Percentiles rank a stretch among this genome's conserved stretches.
Conservation (phyloP, 768 basidiomycete genomes). For the Podaxis carcinomalis region DNA sequence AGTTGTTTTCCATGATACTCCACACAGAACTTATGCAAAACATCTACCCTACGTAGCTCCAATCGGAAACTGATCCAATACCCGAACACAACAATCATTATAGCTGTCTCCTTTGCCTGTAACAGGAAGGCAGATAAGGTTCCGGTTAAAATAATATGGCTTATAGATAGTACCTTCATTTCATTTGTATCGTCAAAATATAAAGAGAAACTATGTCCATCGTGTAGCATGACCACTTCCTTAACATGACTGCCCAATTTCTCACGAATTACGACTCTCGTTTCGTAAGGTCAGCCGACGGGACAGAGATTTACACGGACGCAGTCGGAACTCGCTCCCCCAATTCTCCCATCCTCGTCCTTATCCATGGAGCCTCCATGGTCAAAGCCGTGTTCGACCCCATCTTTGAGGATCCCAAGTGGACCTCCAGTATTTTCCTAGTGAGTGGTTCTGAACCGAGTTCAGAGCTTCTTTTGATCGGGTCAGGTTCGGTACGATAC, state of each 20-base stretch:
- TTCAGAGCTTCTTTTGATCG: not conserved
- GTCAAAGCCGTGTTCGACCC: constrained; percentile 25
- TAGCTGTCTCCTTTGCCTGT: not conserved
- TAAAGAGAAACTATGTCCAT: too few species aligned
- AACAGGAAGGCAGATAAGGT: too few species aligned
- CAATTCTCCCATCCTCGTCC: constrained; percentile 27
- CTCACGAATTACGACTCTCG: not conserved
- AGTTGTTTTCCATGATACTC: not conserved
- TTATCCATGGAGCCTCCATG: constrained; percentile 31
- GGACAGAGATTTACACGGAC: constrained; percentile 31
- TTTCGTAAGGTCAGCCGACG: constrained; percentile 24
- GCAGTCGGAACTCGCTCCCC: constrained; percentile 25
- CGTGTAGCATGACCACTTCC: not conserved
- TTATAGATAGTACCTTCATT: too few species aligned
- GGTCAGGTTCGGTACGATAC: constrained; percentile 21
- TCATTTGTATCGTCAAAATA: too few species aligned
- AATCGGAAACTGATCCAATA: not conserved
- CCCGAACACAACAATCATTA: not conserved
- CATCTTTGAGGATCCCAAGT: constrained; percentile 26
- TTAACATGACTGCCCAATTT: not conserved
- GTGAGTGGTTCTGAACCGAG: constrained; percentile 15
- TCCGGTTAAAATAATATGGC: too few species aligned
- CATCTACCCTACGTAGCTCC: not conserved
- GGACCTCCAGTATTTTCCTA: constrained; percentile 19
- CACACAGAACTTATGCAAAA: not conserved